Conservation (phyloP, 345 rosid genomes). For the Triadica sebifera region DNA sequence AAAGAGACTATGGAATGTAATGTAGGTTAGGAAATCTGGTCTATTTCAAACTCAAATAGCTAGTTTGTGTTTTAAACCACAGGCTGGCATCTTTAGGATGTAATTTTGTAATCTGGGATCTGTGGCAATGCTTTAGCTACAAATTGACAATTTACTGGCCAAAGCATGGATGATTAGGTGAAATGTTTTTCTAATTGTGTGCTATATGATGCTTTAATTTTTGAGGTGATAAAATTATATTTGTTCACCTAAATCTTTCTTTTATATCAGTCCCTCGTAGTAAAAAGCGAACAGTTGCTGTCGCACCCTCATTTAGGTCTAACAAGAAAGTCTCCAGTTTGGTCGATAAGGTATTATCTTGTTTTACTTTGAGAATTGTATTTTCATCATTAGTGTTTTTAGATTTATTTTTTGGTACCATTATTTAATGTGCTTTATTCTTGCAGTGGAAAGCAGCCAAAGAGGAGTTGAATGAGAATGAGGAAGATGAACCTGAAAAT, state of each 20-base stretch:
- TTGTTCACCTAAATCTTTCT: conserved; percentile 15
- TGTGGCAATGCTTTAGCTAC: background rate
- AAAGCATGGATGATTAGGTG: background rate
- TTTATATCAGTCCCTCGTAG: conserved; percentile 50
- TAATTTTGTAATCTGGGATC: background rate
- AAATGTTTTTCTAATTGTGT: background rate
- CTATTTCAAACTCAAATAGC: background rate
- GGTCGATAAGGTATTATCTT: conserved; percentile 80
- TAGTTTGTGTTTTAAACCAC: background rate
- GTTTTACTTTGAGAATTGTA: conserved; percentile 10
- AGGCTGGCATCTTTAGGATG: background rate
- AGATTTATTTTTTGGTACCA: background rate
- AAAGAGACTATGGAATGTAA: background rate
- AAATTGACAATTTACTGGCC: background rate
- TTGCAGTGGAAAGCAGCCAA: conserved; percentile 97
- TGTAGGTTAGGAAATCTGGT: too few relatives aligned
- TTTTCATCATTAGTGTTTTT: background rate
- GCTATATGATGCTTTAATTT: background rate
- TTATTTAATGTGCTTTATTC: conserved; percentile 3
- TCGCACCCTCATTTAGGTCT: conserved; percentile 74
- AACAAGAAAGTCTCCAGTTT: conserved; percentile 89
- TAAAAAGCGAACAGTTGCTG: conserved; percentile 72
- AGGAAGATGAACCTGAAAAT: conserved; percentile 71
- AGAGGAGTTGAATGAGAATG: conserved; percentile 81
- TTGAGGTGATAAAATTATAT: background rate